Percentiles rank a stretch among this genome's conserved stretches.
Conservation (phyloP, 2,329 filamentous ascomycete genomes). For the Arthroderma uncinatum region DNA sequence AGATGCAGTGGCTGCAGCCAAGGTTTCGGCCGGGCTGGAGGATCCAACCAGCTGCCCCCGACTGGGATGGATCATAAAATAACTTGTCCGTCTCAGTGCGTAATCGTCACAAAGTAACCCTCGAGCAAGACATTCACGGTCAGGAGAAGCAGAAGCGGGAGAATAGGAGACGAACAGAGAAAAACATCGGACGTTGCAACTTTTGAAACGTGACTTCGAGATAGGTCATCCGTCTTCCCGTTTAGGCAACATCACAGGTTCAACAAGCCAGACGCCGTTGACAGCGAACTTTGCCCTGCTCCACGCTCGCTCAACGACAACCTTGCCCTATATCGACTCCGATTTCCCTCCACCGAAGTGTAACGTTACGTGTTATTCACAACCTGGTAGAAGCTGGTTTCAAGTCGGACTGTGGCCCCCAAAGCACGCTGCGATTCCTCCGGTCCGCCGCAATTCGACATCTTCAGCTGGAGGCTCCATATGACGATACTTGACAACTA, state of each 20-base stretch:
- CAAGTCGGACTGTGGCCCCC: slow-evolving; percentile 3
- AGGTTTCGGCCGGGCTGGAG: not conserved
- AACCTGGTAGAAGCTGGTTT: not conserved
- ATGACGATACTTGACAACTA: slow-evolving; percentile 17
- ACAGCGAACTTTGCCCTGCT: not conserved
- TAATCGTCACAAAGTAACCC: not conserved
- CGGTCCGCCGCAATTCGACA: not conserved
- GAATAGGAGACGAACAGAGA: not conserved
- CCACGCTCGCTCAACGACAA: not conserved
- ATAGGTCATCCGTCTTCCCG: slow-evolving; percentile 3
- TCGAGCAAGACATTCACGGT: not conserved
- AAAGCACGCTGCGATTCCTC: not conserved
- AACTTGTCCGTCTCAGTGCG: not conserved
- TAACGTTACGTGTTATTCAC: not conserved
- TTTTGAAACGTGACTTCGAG: not conserved
- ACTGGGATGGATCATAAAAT: not conserved
- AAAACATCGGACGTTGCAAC: not conserved
- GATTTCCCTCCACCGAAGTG: not conserved
- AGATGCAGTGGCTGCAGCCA: not conserved
- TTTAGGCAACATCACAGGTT: not conserved
- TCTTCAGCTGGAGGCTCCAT: slow-evolving; percentile 5
- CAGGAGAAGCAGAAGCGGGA: not conserved
- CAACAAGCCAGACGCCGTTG: not conserved
- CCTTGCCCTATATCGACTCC: not conserved
- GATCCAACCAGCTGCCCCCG: not conserved